Base-by-base conservation (phyloP, 148 eudicot genomes). In the Heliosperma pusillum region DNA sequence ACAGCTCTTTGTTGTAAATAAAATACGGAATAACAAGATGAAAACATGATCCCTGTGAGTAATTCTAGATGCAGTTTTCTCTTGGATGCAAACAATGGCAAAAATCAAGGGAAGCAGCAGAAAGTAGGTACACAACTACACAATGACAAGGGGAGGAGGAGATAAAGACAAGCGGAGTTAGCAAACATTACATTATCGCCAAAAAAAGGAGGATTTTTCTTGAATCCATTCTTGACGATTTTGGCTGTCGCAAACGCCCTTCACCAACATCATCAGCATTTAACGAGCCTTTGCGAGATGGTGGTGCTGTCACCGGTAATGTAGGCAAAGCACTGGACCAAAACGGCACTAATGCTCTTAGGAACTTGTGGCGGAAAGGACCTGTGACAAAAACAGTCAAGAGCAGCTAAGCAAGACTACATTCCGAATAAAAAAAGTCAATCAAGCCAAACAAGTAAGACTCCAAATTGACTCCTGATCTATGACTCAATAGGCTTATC, bases 321-420 rank as follows among this genome's bases (percentile, higher is more conserved):
- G 89, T 90, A 68, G 99, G 99, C 78, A 95, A 84, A 47, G 99
- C 81, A 84, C 87, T 92, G 5, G 97, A 92, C 97, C 97, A 95
- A 74, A 95, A 92, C 9, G 97, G 99, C 36, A 92, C 83, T 81
- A 95, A 73, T 64, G 91, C 88, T 81, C 94, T 81, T 16, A 95
- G 74, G 77, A 95, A 88, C 83, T 92, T 92, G 74, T 89, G 88
- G 66, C 94, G 96, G 76, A 95, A 83, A 59, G 90, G 74, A 82
- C 99, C 99, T 95, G 71, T 75, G 72, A 72, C 59, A 56, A 44
- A 75, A 3, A 50, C 9, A 26, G 6, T 44, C 63, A 33, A 63
- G 19, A 33, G 53, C 60, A 77, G 57, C 20, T 50, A 50, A 25
- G 21, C 9, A 58, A 69, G 16, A n/a, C 19, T 24, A 9, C 33